Conservation (phyloP, 148 eudicot species). For the Dysphania ambrosioides region DNA sequence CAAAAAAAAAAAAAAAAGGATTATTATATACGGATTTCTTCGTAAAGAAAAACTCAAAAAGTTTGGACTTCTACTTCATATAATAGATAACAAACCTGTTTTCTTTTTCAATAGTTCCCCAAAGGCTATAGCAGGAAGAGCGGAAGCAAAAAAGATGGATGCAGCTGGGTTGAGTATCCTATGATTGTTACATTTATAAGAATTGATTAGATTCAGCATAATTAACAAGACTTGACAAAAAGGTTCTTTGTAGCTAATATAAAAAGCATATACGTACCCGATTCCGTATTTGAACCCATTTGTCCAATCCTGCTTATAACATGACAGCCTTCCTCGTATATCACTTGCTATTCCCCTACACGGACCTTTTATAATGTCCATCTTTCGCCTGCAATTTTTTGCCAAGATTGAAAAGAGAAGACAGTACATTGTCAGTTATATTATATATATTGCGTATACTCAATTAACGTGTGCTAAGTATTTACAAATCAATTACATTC, state of each 20-base stretch:
- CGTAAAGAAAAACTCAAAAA: no score
- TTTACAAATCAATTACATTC: no score
- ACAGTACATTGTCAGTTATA: not conserved
- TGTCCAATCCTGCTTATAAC: conserved; percentile 66
- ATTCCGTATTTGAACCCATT: conserved; percentile 47
- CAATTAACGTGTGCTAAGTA: no score
- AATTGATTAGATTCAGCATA: not conserved
- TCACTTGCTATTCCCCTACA: conserved; percentile 48
- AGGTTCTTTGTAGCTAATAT: not conserved
- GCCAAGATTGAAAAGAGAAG: no score
- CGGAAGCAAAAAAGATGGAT: conserved; percentile 57
- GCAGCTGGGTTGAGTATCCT: conserved; percentile 57
- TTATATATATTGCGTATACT: no score
- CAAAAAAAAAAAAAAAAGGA: not conserved
- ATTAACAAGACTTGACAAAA: no score
- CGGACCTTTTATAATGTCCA: conserved; percentile 44
- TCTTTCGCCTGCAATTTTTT: conserved; percentile 3
- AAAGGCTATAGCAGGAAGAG: conserved; percentile 62
- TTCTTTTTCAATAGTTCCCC: conserved; percentile 51
- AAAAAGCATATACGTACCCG: conserved; percentile 41
- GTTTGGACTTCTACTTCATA: no score
- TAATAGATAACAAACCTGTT: conserved; percentile 32
- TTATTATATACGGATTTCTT: no score
- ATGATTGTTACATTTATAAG: not conserved
- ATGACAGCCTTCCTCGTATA: conserved; percentile 45